These are phyloP conservation scores for Yamadazyma triangularis DNA, from an alignment of 1,139 yeast genomes.

Conservation along the genomic window DNA sequence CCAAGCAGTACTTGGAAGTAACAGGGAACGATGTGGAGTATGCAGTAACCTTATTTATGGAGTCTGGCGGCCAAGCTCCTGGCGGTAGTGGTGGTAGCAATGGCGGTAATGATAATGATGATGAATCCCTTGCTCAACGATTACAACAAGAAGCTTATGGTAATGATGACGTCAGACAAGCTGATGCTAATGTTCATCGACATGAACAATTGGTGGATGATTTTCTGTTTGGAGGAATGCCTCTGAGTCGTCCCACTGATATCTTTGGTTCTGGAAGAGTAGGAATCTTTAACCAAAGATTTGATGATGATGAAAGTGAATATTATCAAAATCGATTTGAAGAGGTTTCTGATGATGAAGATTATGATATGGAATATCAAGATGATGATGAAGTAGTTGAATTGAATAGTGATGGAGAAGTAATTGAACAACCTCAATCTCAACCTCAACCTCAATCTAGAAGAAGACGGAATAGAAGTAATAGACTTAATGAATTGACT, in stretches of 20 bases:
- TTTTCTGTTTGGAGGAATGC: constrained; percentile 4
- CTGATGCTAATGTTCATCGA: constrained; percentile 74
- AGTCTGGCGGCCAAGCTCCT: constrained; percentile 25
- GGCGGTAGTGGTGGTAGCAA: constrained; percentile 3
- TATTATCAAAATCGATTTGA: constrained; percentile 18
- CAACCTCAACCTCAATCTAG: constrained; percentile 19
- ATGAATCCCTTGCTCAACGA: constrained; percentile 58
- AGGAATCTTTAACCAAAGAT: constrained; percentile 43
- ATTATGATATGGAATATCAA: constrained; percentile 17
- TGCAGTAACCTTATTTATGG: constrained; percentile 83
- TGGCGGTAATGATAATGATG: constrained; percentile 21
- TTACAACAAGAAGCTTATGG: constrained; percentile 63
- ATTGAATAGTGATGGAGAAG: constrained; percentile 30
- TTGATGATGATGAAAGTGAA: constrained; percentile 28
- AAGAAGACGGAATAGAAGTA: constrained; percentile 25
- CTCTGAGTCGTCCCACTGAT: constrained; percentile 22
- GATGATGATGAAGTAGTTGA: constrained; percentile 19
- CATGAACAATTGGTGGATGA: constrained; percentile 71
- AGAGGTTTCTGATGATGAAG: constrained; percentile 16
- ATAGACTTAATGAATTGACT: constrained; percentile 36
- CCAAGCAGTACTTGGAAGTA: constrained; percentile 75
- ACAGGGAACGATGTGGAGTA: constrained; percentile 76
- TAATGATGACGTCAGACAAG: constrained; percentile 43
- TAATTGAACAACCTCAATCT: constrained; percentile 15
- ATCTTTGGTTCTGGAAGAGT: constrained; percentile 40